Evolutionary conservation across 2,329 filamentous ascomycete species (phyloP).

Genomic region (Tolypocladium sp.): DNA sequence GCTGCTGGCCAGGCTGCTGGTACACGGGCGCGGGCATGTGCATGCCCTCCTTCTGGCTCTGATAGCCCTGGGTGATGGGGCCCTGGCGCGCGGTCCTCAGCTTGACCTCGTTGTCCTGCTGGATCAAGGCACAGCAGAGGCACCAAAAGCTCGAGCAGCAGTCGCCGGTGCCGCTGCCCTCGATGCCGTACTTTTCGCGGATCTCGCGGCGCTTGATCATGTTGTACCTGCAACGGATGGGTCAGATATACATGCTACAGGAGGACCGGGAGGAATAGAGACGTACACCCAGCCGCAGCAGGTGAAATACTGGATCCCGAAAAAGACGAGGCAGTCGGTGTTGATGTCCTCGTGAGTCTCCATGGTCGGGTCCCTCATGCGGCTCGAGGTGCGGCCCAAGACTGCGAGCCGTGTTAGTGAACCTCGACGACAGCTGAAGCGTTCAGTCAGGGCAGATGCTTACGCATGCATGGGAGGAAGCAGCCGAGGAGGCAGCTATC

Average conservation of each 20-base stretch:
- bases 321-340: constrained; percentile 31
- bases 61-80: constrained; percentile 24
- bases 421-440: background rate
- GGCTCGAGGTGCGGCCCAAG: constrained; percentile 32
- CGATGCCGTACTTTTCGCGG: constrained; percentile 42
- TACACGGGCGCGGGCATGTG: constrained; percentile 16
- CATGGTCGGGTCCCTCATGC: constrained; percentile 33
- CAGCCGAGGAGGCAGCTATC: constrained; percentile 27
- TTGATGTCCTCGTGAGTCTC: constrained; percentile 28
- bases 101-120: constrained; percentile 47
- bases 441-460: constrained; percentile 9
- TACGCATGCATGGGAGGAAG: constrained; percentile 34
- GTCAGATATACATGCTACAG: background rate
- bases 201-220: constrained; percentile 46
- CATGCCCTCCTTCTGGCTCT: constrained; percentile 28
- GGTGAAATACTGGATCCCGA: constrained; percentile 26
- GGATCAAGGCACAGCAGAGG: constrained; percentile 45
- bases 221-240: constrained; percentile 23
- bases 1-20: background rate
- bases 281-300: constrained; percentile 34
- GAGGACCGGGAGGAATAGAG: background rate
- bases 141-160: constrained; percentile 47
- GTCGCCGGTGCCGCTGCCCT: constrained; percentile 37
- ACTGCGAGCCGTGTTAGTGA: constrained; percentile 18
- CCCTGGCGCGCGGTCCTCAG: constrained; percentile 13